phyloP scores from a whole-genome alignment of 768 basidiomycete genomes.

The Megacollybia marginata region DNA sequence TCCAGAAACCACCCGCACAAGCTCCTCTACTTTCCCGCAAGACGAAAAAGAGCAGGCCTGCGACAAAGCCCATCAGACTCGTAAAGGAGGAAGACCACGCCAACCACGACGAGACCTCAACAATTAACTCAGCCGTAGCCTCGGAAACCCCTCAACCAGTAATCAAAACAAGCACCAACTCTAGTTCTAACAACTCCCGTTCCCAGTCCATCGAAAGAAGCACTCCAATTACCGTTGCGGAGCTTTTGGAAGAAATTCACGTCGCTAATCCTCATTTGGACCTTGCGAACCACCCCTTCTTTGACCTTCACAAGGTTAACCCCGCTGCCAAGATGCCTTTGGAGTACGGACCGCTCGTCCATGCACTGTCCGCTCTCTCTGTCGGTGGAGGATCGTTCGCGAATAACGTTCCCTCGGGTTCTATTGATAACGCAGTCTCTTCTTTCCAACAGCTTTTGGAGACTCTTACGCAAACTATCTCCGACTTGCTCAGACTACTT shows the following conservation, averaged over 20 bases:
- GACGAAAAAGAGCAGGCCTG: conserved; percentile 75
- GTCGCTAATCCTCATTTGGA: conserved; percentile 55
- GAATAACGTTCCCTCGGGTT: conserved; percentile 75
- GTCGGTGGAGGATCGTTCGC: conserved; percentile 82
- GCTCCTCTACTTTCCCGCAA: conserved; percentile 75
- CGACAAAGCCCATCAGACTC: conserved; percentile 48
- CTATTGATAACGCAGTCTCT: conserved; percentile 86
- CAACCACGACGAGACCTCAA: conserved; percentile 31
- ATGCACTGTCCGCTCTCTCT: conserved; percentile 79
- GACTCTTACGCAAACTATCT: conserved; percentile 85
- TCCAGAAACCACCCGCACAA: conserved; percentile 38
- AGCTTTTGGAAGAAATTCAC: conserved; percentile 64
- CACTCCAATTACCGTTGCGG: conserved; percentile 47
- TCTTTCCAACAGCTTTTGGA: conserved; percentile 86
- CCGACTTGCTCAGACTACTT: conserved; percentile 75
- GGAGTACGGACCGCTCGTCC: conserved; percentile 80
- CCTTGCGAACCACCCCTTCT: conserved; percentile 65
- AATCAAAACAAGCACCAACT: conserved; percentile 27
- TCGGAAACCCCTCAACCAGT: conserved; percentile 40
- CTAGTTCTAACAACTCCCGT: conserved; percentile 50
- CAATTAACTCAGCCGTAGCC: conserved; percentile 34
- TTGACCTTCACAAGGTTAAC: conserved; percentile 63
- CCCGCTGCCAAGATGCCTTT: conserved; percentile 75
- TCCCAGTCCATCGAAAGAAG: conserved; percentile 52
- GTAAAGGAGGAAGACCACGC: conserved; percentile 47